Base-by-base conservation (phyloP, 352 stramenopile genomes). In the Phytophthora pluvialis region DNA sequence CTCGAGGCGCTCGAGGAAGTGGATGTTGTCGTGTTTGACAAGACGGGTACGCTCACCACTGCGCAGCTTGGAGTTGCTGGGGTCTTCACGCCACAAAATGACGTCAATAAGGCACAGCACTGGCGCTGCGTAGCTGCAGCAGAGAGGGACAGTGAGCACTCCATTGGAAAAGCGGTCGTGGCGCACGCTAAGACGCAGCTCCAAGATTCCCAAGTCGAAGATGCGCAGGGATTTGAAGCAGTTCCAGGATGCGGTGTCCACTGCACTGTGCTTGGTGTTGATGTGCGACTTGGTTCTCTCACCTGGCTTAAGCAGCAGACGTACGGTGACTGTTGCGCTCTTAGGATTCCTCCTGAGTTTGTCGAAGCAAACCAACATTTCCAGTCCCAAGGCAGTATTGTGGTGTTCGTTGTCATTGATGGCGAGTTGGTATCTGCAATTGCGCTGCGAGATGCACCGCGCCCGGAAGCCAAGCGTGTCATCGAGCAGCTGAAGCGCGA, bases 21-120 rank as follows among this genome's bases (percentile, higher is more conserved):
- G 36, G 74, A 91, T 62, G 79, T 77, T 15, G 75, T 94, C n/a
- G 76, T 94, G 49, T 93, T 94, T 47, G 83, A 94, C 68, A 94
- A 94, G 68, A 94, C 86, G 1, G 86, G 86, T 5, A 94, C 86
- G 8, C 79, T 93, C 33, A 94, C 86, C 15, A 83, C 59, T 13
- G 84, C 82, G 4, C 77, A 80, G 5, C 68, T 91, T 45, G 65
- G 78, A 0, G 74, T 92, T 26, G 16, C 58, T 54, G 48, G 36
- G 56, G 54, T 67, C 3, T 73, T 71, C 21, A 68, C 25, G 3
- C 51, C 58, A n/a, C 39, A 21, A 10, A 40, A 64, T 36, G 18
- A n/a, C 6, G 3, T 74, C 6, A 33, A 62, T 39, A 18, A 35
- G 13, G 35, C 25, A 40, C 62, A 73, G 4, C 40, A 75, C 9